Base-by-base conservation (phyloP, 805 yeast genomes). In the Nakazawaea pomicola region DNA sequence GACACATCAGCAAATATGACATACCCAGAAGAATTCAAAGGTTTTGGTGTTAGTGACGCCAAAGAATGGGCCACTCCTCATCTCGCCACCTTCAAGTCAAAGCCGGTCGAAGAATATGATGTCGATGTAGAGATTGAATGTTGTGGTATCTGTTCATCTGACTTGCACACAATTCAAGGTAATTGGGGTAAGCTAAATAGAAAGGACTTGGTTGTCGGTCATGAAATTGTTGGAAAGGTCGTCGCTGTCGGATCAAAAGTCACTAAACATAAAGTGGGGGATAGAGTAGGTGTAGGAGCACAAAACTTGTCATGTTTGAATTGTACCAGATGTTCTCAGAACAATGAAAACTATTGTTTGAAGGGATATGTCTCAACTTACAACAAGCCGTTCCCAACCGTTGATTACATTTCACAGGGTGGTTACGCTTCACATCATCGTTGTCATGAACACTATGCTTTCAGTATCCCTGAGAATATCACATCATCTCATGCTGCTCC, bases 231-330 rank as follows among this genome's bases (percentile, higher is more conserved):
- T 14, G 75, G 75, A 15, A 52, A 49, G 10, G 70, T 71, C 14
- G 52, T 61, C 14, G 63, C 58, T 17, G 57, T 64, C 14, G 78
- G 76, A 28, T 46, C 53, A 11, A 49, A 53, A 8, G 71, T 66
- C 11, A 48, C 62, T 28, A 44, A 50, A 37, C 51, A 62, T 49
- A 63, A 70, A 50, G 47, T 69, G 27, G 78, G 78, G 16, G 69
- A 74, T 40, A 61, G 75, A 49, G 75, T 72, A 28, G 78, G 78
- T 47, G 62, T 72, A 40, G 78, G 78, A 46, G 76, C 78, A 15
- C 64, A 60, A 44, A 48, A 56, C 23, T 54, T 51, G 43, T 52
- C 70, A 17, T 71, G 76, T 53, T 49, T 54, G 21, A 46, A 57
- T 1, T 72, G 77, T 53, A 44, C 49, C 29, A 54, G 68, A 41